These are phyloP conservation scores for Fusarium bactridioides DNA, from an alignment of 2,329 filamentous ascomycete genomes.

Conservation along the genomic window DNA sequence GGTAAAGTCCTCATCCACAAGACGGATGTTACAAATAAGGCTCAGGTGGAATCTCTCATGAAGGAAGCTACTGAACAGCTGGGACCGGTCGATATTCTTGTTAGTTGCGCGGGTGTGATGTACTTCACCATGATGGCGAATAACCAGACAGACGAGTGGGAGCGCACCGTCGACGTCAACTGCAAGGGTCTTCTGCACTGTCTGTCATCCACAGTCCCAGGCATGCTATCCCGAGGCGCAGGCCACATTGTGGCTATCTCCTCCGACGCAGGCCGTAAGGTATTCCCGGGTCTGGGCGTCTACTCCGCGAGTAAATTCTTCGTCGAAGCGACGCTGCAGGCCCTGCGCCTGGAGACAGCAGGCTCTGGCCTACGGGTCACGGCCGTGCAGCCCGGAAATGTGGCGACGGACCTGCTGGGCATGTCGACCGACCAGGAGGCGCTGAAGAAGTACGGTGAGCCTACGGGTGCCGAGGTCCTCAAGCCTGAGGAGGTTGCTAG, in stretches of 20 bases:
- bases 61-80: constrained; percentile 65
- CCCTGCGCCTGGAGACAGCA: constrained; percentile 77
- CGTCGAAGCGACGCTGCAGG: constrained; percentile 82
- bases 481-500: constrained; percentile 75
- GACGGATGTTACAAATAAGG: constrained; percentile 75
- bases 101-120: constrained; percentile 85
- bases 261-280: constrained; percentile 81
- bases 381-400: constrained; percentile 79
- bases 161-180: constrained; percentile 84
- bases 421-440: constrained; percentile 82
- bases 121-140: constrained; percentile 91
- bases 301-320: constrained; percentile 89
- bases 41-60: constrained; percentile 73
- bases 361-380: constrained; percentile 78
- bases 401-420: constrained; percentile 73
- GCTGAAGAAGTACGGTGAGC: constrained; percentile 79
- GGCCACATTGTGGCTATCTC: constrained; percentile 85
- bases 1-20: constrained; percentile 72
- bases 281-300: constrained; percentile 82
- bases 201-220: constrained; percentile 72
- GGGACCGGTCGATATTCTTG: constrained; percentile 79
- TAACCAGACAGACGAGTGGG: constrained; percentile 76
- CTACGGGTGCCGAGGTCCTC: constrained; percentile 78
- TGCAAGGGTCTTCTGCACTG: constrained; percentile 83
- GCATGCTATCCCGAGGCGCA: constrained; percentile 72